phyloP scores from a whole-genome alignment of 2,329 filamentous ascomycete genomes.

The Ambrosiella beaveri region DNA sequence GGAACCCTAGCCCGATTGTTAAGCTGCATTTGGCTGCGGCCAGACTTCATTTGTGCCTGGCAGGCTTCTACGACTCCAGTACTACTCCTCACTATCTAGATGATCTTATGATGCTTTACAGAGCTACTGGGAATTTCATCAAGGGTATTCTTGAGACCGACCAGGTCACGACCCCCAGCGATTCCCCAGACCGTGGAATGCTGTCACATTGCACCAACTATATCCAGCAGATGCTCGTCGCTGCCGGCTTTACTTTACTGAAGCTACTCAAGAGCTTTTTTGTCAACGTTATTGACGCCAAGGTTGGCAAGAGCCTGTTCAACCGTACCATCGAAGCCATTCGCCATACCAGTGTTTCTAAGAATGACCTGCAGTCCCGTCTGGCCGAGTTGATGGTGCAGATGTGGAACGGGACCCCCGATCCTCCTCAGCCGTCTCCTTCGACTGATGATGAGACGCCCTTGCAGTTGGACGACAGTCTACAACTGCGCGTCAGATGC shows the following conservation, averaged over 20 bases:
- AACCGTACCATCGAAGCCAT: constrained; percentile 53
- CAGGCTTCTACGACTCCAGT: constrained; percentile 67
- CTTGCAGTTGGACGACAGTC: constrained; percentile 45
- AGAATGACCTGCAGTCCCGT: constrained; percentile 65
- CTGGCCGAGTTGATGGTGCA: constrained; percentile 74
- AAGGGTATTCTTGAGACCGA: constrained; percentile 43
- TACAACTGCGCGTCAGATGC: constrained; percentile 68
- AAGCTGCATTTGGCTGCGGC: constrained; percentile 56
- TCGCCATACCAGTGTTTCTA: constrained; percentile 53
- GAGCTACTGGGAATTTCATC: constrained; percentile 51
- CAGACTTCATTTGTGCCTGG: constrained; percentile 56
- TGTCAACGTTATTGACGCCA: constrained; percentile 50
- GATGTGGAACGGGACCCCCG: constrained; percentile 58
- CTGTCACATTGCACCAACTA: constrained; percentile 56
- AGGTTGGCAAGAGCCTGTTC: constrained; percentile 51
- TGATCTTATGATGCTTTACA: constrained; percentile 60
- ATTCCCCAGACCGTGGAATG: constrained; percentile 33
- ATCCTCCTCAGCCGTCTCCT: constrained; percentile 26
- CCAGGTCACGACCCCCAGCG: constrained; percentile 29
- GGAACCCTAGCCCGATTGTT: constrained; percentile 39
- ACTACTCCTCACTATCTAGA: constrained; percentile 53
- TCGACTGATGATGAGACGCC: constrained; percentile 31
- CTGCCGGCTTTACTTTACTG: constrained; percentile 57
- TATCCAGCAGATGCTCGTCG: constrained; percentile 73
- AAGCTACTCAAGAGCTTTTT: constrained; percentile 69